A percentile compares a stretch with the other conserved stretches of the same genome.
Conservation (phyloP, 805 yeast species). For the Clavispora asparagi region DNA sequence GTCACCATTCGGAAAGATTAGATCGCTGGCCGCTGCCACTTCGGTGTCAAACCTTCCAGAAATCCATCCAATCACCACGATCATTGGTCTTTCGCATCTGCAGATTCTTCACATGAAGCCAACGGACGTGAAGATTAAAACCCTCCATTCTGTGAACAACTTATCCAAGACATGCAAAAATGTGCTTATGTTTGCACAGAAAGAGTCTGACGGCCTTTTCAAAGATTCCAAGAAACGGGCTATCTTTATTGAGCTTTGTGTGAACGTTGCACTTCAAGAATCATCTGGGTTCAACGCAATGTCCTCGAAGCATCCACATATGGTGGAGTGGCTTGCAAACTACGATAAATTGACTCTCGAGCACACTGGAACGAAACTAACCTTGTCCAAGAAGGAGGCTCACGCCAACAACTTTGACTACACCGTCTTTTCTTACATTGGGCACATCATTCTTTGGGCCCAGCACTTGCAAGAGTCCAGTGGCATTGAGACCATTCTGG, state of each 20-base stretch:
- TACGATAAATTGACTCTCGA: conserved; percentile 28
- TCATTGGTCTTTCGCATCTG: conserved; percentile 31
- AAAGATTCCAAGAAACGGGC: conserved; percentile 14
- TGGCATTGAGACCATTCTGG: conserved; percentile 6
- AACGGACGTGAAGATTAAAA: conserved; percentile 35
- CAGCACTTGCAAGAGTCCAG: conserved; percentile 18
- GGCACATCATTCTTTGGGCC: conserved; percentile 37
- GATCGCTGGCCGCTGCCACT: conserved; percentile 10
- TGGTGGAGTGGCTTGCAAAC: conserved; percentile 23
- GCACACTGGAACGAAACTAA: conserved; percentile 28
- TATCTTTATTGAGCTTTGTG: conserved; percentile 26
- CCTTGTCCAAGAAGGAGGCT: conserved; percentile 28
- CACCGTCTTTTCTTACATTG: conserved; percentile 32
- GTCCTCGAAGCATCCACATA: conserved; percentile 18
- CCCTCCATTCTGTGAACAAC: conserved; percentile 27
- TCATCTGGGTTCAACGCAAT: conserved; percentile 30
- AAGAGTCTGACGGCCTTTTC: conserved; percentile 22
- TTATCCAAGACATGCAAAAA: conserved; percentile 25
- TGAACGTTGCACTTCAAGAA: conserved; percentile 32
- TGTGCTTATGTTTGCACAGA: conserved; percentile 21
- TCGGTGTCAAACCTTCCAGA: conserved; percentile 19
- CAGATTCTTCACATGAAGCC: conserved; percentile 28
- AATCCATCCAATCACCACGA: conserved; percentile 29
- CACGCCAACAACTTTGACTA: conserved; percentile 36
- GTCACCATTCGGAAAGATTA: not conserved